Evolutionary conservation across 805 yeast species (phyloP).

Genomic region (Wickerhamomyces strasburgensis): DNA sequence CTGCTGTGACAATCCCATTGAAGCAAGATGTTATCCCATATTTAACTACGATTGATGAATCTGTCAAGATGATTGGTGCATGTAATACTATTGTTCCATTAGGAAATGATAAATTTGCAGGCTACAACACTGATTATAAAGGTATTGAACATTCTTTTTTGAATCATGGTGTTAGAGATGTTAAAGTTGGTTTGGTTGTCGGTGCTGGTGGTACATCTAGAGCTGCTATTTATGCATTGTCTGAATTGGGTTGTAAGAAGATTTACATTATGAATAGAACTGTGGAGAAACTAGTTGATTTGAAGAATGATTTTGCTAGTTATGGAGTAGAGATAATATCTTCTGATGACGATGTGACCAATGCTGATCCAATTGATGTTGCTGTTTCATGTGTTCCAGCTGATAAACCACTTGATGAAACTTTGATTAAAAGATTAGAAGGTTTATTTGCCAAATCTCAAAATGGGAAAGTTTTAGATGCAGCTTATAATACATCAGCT

Average conservation of each 20-base stretch:
- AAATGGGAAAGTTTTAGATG: constrained; percentile 59
- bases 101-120: constrained; percentile 47
- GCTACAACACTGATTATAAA: constrained; percentile 94
- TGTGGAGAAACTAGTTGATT: constrained; percentile 50
- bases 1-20: constrained; percentile 91
- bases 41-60: constrained; percentile 60
- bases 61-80: constrained; percentile 86
- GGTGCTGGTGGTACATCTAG: constrained; percentile 99
- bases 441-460: constrained; percentile 39
- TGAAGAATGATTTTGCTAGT: constrained; percentile 51
- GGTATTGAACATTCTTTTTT: constrained; percentile 74
- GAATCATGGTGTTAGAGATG: constrained; percentile 45
- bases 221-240: constrained; percentile 87
- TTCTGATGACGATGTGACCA: constrained; percentile 38
- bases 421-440: constrained; percentile 44
- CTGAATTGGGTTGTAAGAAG: constrained; percentile 66
- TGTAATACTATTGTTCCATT: constrained; percentile 77
- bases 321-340: constrained; percentile 58
- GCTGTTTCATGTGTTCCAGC: constrained; percentile 84
- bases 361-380: constrained; percentile 42
- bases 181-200: constrained; percentile 65
- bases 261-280: constrained; percentile 85
- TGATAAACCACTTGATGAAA: constrained; percentile 58
- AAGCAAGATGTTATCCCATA: constrained; percentile 74
- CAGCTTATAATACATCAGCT: constrained; percentile 86